Conservation (phyloP, 1,284 basidiomycete genomes). For the Porphyrellus sp. region DNA sequence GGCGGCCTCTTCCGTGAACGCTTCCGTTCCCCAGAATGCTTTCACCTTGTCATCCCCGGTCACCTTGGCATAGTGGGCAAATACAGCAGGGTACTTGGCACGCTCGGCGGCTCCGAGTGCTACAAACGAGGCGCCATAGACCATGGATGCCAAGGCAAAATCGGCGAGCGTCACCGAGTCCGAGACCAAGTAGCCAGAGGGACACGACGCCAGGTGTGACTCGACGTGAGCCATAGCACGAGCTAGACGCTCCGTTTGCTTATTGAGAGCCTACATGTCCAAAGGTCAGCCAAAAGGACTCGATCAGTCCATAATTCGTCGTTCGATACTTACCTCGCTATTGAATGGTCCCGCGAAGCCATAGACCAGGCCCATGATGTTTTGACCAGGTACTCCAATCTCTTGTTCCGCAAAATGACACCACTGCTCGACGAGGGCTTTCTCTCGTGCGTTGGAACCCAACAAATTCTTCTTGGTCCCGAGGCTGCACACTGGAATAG, state of each 20-base stretch:
- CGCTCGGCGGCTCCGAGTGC: conserved; percentile 40
- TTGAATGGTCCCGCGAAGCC: conserved; percentile 1
- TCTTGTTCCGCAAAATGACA: conserved; percentile 49
- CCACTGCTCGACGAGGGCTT: conserved; percentile 51
- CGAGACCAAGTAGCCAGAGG: conserved; percentile 46
- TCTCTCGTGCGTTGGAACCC: conserved; percentile 36
- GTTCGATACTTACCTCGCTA: conserved; percentile 1
- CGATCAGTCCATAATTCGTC: no score
- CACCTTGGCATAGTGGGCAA: conserved; percentile 49
- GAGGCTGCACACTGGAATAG: conserved; percentile 41
- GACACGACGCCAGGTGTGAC: conserved; percentile 44
- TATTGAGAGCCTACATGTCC: conserved; percentile 4
- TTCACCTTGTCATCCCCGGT: conserved; percentile 45
- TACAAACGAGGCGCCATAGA: conserved; percentile 18
- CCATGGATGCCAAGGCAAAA: conserved; percentile 43
- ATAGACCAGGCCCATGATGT: neutral
- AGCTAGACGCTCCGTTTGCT: conserved; percentile 13
- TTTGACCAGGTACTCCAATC: conserved; percentile 15
- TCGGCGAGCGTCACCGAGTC: conserved; percentile 61
- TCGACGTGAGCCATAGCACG: conserved; percentile 41
- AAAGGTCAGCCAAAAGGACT: no score
- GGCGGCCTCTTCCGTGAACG: neutral
- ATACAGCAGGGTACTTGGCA: conserved; percentile 43
- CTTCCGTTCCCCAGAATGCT: conserved; percentile 4
- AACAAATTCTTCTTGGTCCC: conserved; percentile 46